Base-by-base conservation (phyloP, 78 protist species). In the Cavenderia fasciculata region DNA sequence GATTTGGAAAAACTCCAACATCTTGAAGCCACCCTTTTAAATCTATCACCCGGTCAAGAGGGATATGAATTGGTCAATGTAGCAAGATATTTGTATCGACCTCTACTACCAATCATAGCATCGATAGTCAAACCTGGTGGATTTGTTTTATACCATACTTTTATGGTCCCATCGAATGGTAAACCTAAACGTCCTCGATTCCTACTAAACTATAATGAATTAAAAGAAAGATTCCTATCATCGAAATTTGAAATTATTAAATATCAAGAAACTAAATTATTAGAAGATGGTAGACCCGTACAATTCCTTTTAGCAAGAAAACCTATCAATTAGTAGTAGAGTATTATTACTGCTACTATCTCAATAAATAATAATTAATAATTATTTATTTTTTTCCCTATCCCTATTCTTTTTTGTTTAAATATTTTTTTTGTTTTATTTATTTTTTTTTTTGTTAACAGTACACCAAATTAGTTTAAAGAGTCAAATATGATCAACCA, bases 41-140 rank as follows among this genome's bases (percentile, higher is more conserved):
- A 23, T 34, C 31, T 66, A 0, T 27, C 44, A 18, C 27, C 3
- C 21, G 6, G 51, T 4, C 6, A 27, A 12, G 23, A 18, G 18
- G 77, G 82, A 2, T 76, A 43, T 52, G 75, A 88, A 51, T 41
- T 88, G 8, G 66, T 88, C 6, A 74, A 88, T 59, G 94, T 88
- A 21, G 94, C 94, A 59, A 21, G 94, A 23, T 88, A 72, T 19
- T 87, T 88, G 21, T 61, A 88, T 38, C 23, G 94, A 27, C 94
- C 94, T 27, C 66, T 88, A 11, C 72, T 88, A 11, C 75, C 77
- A 6, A 31, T 46, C 34, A 27, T 88, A 23, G 65, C 29, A 25
- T 27, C 46, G 14, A 27, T 88, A 2, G n/a, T 75, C 14, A 21
- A 27, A 27, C 86, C 86, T 3, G 87, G 87, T 49, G 94, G 94